Percentiles rank a stretch among this genome's conserved stretches.
phyloP scores from a whole-genome alignment of 257 asterid genomes.

The Leonotis leonurus region DNA sequence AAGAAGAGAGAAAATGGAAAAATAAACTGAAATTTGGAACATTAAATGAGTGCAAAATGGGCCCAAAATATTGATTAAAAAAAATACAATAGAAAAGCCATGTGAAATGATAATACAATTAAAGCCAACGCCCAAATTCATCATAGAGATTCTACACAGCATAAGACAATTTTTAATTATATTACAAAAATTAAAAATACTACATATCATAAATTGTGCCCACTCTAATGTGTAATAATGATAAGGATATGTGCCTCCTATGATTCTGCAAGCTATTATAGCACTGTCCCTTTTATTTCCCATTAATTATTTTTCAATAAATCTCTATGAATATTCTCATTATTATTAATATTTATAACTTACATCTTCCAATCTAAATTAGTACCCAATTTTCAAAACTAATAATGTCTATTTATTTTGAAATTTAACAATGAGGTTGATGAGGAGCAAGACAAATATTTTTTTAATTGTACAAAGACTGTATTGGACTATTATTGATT shows the following conservation, averaged over 20 bases:
- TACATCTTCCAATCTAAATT: neutral
- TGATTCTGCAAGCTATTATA: constrained; percentile 10
- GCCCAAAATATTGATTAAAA: constrained; percentile 15
- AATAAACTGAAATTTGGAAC: no score
- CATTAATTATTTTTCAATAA: neutral
- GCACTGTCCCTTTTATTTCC: constrained; percentile 11
- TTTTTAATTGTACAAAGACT: no score
- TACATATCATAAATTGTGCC: no score
- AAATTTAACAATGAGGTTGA: no score
- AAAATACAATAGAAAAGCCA: constrained; percentile 13
- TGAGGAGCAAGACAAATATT: no score
- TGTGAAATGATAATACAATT: constrained; percentile 22
- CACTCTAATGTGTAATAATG: no score
- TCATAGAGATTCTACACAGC: constrained; percentile 24
- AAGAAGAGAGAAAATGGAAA: neutral
- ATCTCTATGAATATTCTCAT: neutral
- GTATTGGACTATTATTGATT: no score
- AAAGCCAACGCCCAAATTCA: constrained; percentile 18
- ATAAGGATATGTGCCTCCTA: neutral
- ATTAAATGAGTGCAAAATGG: no score
- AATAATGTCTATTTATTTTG: no score
- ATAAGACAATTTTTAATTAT: constrained; percentile 20
- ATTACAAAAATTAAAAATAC: no score
- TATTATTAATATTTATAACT: neutral
- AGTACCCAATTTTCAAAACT: no score